Conservation (phyloP, 495 filamentous ascomycete species). For the Penicillium pulvis region DNA sequence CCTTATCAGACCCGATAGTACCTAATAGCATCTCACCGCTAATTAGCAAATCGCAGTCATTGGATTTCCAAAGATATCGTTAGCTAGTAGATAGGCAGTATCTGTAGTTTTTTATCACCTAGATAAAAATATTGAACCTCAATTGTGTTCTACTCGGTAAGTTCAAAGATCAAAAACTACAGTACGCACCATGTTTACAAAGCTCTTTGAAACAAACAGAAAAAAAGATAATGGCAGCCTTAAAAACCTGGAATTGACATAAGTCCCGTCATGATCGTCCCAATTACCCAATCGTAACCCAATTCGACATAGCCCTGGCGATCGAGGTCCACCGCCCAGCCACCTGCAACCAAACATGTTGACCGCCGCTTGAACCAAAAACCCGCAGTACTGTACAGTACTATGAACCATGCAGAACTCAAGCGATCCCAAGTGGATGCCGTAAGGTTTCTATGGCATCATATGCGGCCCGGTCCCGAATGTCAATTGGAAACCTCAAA, state of each 20-base stretch:
- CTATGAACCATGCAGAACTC: background rate
- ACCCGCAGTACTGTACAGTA: background rate
- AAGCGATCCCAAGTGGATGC: background rate
- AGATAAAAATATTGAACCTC: background rate
- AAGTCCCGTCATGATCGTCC: conserved; percentile 17
- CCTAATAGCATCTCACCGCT: background rate
- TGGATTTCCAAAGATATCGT: background rate
- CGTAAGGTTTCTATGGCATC: background rate
- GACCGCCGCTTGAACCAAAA: background rate
- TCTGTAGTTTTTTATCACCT: too few species aligned
- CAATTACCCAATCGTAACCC: conserved; percentile 6
- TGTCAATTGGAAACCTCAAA: background rate
- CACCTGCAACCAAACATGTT: background rate
- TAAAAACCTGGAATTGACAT: background rate
- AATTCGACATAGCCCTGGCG: conserved; percentile 18
- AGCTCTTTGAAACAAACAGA: background rate
- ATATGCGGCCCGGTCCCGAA: conserved; percentile 1
- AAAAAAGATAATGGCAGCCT: background rate
- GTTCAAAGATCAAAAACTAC: too few species aligned
- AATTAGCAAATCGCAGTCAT: conserved; percentile 5
- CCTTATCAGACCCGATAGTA: background rate
- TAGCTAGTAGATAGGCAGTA: background rate
- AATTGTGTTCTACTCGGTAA: background rate
- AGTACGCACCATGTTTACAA: background rate
- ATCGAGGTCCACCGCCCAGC: conserved; percentile 11